A percentile compares a stretch with the other conserved stretches of the same genome.
Conservation (phyloP, 2,329 filamentous ascomycete species). For the Fusarium veterinarium region DNA sequence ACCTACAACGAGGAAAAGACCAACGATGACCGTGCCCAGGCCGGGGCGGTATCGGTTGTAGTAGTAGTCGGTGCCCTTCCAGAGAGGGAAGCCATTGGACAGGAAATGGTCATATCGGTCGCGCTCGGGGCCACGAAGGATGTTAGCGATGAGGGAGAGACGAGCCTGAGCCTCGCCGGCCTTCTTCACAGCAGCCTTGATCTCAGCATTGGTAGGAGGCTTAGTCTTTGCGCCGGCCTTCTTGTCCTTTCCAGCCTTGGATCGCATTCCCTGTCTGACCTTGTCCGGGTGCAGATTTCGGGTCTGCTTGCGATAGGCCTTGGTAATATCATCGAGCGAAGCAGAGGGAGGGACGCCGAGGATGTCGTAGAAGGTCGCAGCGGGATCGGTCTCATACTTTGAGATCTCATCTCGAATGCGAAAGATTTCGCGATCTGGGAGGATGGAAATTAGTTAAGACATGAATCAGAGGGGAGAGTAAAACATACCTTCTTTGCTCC, state of each 20-base stretch:
- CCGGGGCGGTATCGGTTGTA: conserved; percentile 94
- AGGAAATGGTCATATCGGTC: conserved; percentile 97
- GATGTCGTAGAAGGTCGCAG: conserved; percentile 94
- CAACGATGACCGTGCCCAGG: conserved; percentile 83
- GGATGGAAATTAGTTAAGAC: conserved; percentile 11
- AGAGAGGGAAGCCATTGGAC: conserved; percentile 90
- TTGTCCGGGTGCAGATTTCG: conserved; percentile 92
- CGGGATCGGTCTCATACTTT: conserved; percentile 78
- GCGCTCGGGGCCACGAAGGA: conserved; percentile 82
- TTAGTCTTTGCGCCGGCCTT: conserved; percentile 74
- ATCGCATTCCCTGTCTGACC: conserved; percentile 84
- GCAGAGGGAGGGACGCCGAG: conserved; percentile 80
- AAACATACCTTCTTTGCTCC: conserved; percentile 83
- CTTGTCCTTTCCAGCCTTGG: conserved; percentile 70
- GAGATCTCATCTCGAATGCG: conserved; percentile 89
- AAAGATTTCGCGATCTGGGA: conserved; percentile 95
- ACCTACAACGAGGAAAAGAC: conserved; percentile 84
- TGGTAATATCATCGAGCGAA: conserved; percentile 88
- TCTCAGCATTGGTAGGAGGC: conserved; percentile 77
- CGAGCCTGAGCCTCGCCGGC: conserved; percentile 87
- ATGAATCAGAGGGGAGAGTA: background rate
- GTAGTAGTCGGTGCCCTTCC: conserved; percentile 99
- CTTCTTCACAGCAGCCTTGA: conserved; percentile 81
- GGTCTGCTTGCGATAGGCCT: conserved; percentile 91
- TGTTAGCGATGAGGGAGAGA: conserved; percentile 84